Evolutionary conservation across 73 alveolate species (phyloP).

Genomic region (Tetrahymena malaccensis): DNA sequence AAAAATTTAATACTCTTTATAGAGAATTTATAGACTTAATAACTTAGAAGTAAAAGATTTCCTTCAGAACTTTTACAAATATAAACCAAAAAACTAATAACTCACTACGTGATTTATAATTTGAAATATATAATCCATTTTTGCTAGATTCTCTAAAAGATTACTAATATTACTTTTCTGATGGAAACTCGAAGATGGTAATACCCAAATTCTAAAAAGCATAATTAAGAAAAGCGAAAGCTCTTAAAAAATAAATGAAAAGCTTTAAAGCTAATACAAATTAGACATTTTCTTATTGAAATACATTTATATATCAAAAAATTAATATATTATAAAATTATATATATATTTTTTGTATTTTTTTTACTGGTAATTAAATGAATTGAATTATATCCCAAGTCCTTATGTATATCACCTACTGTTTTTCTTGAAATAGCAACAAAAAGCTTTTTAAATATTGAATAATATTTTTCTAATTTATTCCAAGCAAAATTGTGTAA

Average conservation of each 20-base stretch:
- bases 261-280: neutral
- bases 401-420: no score
- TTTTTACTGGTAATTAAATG: no score
- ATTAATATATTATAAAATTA: no score
- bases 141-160: neutral
- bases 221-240: neutral
- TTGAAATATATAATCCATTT: neutral
- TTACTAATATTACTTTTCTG: neutral
- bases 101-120: neutral
- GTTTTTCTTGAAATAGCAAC: no score
- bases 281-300: neutral
- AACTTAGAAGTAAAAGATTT: no score
- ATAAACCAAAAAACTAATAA: neutral
- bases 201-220: neutral
- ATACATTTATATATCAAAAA: no score
- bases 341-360: no score
- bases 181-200: neutral
- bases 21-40: neutral
- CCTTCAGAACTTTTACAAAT: neutral
- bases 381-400: no score
- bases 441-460: no score
- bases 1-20: neutral
- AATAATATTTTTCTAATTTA: no score
- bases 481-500: no score
- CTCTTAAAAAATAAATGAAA: neutral